Base-by-base conservation (phyloP, 257 asterid species). In the Nicotiana tabacum region DNA sequence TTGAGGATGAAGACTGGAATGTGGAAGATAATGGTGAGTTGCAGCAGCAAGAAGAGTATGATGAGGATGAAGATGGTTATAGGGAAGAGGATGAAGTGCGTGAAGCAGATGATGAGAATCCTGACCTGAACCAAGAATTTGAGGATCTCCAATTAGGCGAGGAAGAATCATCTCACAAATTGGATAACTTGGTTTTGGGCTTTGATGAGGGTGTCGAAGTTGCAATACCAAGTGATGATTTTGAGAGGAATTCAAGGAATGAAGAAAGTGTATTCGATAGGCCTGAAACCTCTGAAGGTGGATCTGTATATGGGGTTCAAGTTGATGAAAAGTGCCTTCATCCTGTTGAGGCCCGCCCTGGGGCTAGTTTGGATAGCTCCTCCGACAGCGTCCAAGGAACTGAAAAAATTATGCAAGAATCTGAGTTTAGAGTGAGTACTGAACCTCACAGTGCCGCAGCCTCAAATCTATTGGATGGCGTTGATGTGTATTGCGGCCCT, bases 181-280 rank as follows among this genome's bases (percentile, higher is more conserved):
- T 88, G 89, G 93, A 90, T 55, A 93, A 96, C 80, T 89, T 94
- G 77, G 97, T 94, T 69, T 80, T 96, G 85, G 98, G 98, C 67
- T 96, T 96, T 83, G 97, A 96, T 64, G 97, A 94, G 86, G 99
- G 99, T 77, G 88, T 94, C 66, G 96, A 96, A 89, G 98, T 96
- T 86, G 97, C 86, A 84, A 85, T 96, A 85, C 97, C 97, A 21
- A 91, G 89, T 66, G 99, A 94, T 87, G 95, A 96, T 89, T 87
- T 89, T 85, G 97, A 90, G 61, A 90, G 90, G 85, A 87, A 82
- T 68, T 37, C 85, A 56, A 87, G 86, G 58, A 85, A 87, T 81
- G 90, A 90, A 67, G 97, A 91, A 84, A 84, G 84, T 79, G 85
- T 85, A 58, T 78, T 87, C 79, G 92, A 88, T 77, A 79, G 84